A percentile compares a stretch with the other conserved stretches of the same genome.
Conservation (phyloP, 257 asterid species). For the Solanum sitiens region DNA sequence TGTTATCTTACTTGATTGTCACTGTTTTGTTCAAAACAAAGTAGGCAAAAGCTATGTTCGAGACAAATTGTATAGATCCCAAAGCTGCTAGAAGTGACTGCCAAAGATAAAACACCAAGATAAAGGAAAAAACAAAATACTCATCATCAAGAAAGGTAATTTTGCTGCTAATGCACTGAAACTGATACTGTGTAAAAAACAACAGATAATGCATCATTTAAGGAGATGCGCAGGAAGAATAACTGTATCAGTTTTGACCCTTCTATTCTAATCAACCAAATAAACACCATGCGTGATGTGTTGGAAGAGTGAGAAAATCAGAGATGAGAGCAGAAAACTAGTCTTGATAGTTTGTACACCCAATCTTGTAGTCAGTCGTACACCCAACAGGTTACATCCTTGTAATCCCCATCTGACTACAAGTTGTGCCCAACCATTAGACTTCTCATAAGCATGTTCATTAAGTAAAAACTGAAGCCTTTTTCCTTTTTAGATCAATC, state of each 20-base stretch:
- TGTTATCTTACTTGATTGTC: conserved; percentile 60
- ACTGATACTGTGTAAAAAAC: neutral
- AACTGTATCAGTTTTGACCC: neutral
- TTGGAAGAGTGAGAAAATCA: neutral
- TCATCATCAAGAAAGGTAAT: neutral
- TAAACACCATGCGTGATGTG: neutral
- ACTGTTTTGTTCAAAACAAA: conserved; percentile 79
- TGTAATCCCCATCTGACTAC: neutral
- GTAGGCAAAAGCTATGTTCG: conserved; percentile 86
- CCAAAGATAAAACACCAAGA: conserved; percentile 13
- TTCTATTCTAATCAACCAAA: neutral
- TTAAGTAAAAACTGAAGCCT: neutral
- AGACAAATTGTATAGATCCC: conserved; percentile 93
- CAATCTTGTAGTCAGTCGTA: neutral
- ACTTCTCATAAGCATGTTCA: neutral
- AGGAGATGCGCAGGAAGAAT: neutral
- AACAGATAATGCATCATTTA: neutral
- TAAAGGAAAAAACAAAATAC: neutral
- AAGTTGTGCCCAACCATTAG: neutral
- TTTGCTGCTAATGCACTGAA: neutral
- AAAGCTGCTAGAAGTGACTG: conserved; percentile 98
- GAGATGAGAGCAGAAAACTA: neutral
- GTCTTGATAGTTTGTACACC: neutral
- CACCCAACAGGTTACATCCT: neutral
- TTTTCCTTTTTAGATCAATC: neutral